phyloP scores from a whole-genome alignment of 495 filamentous ascomycete species.

The Aspergillus sparsus region DNA sequence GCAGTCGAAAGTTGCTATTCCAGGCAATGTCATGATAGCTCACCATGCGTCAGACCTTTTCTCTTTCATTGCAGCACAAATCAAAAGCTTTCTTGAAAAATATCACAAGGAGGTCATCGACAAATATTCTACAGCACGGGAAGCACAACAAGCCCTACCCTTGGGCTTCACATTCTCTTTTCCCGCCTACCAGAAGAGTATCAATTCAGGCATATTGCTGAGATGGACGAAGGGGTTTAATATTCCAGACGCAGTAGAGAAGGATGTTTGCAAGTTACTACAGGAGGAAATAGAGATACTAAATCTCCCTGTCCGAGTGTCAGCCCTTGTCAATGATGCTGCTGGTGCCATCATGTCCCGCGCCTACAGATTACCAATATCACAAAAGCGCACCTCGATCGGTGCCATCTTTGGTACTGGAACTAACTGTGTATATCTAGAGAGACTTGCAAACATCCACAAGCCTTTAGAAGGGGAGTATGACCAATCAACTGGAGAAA shows the following conservation, averaged over 20 bases:
- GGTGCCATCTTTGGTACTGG: slow-evolving; percentile 37
- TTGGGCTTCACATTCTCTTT: slow-evolving; percentile 32
- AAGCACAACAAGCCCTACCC: slow-evolving; percentile 8
- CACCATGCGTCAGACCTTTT: slow-evolving; percentile 24
- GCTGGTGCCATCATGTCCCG: slow-evolving; percentile 26
- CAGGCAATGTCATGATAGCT: slow-evolving; percentile 23
- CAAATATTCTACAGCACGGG: background rate
- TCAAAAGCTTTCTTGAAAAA: slow-evolving; percentile 13
- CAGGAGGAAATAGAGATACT: slow-evolving; percentile 26
- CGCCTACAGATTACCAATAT: slow-evolving; percentile 25
- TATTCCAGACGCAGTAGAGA: slow-evolving; percentile 27
- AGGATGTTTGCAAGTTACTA: slow-evolving; percentile 24
- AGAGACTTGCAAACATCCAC: slow-evolving; percentile 23
- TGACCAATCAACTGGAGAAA: no score
- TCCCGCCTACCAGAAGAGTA: slow-evolving; percentile 24
- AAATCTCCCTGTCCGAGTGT: slow-evolving; percentile 22
- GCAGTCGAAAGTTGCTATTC: slow-evolving; percentile 22
- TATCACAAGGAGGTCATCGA: slow-evolving; percentile 5
- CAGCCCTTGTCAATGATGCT: slow-evolving; percentile 26
- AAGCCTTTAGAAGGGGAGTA: background rate
- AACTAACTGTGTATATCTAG: slow-evolving; percentile 43
- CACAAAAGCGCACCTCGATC: slow-evolving; percentile 16
- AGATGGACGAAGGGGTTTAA: slow-evolving; percentile 32
- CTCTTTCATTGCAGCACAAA: slow-evolving; percentile 26
- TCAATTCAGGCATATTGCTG: slow-evolving; percentile 22